Evolutionary conservation across 768 basidiomycete genomes (phyloP).

Genomic region (Obba rivulosa): DNA sequence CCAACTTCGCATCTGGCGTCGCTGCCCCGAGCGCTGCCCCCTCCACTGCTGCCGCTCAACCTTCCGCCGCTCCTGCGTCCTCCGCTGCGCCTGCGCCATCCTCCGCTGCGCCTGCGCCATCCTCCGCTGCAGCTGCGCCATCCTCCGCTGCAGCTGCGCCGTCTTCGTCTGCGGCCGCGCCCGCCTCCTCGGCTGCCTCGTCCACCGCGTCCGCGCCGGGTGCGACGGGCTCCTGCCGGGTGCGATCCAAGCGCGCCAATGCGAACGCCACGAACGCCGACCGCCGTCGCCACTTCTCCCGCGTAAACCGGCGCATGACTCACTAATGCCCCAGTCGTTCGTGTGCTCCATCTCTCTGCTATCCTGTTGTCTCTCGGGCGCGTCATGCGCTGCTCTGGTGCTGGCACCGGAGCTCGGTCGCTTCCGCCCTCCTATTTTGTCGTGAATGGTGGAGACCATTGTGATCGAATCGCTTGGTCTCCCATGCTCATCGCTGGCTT

Average conservation of each 20-base stretch:
- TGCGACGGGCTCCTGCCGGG: constrained; percentile 5
- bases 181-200: constrained; percentile 4
- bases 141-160: background rate
- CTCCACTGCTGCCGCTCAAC: constrained; percentile 1
- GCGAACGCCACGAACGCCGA: background rate
- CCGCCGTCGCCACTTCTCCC: background rate
- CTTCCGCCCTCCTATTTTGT: too few species aligned
- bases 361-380: too few species aligned
- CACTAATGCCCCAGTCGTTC: too few species aligned
- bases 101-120: background rate
- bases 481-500: too few species aligned
- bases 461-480: too few species aligned
- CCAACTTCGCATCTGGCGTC: constrained; percentile 15
- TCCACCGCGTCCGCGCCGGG: too few species aligned
- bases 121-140: background rate
- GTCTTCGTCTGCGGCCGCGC: constrained; percentile 3
- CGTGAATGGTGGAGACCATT: too few species aligned
- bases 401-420: too few species aligned
- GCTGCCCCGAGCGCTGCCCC: constrained; percentile 1
- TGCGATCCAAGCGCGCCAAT: constrained; percentile 3
- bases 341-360: too few species aligned
- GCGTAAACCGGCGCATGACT: too few species aligned
- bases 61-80: constrained; percentile 1
- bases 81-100: background rate
- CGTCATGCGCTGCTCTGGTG: too few species aligned